phyloP scores from a whole-genome alignment of 768 basidiomycete genomes.

The Tylopilus sp. region DNA sequence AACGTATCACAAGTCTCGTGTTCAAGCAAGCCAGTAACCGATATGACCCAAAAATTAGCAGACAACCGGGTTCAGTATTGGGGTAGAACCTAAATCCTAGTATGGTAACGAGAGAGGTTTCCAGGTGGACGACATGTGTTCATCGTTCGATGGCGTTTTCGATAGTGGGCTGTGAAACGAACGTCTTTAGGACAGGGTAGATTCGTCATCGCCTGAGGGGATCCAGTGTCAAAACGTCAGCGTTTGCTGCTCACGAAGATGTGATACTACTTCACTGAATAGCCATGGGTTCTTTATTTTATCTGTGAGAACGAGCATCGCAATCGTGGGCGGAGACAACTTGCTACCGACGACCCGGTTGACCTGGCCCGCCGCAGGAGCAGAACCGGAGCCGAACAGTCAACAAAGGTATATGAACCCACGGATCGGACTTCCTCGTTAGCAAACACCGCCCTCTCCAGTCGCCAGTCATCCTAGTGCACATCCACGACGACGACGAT shows the following conservation, averaged over 20 bases:
- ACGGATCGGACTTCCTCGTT: background rate
- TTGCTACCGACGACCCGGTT: background rate
- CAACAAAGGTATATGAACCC: slow-evolving; percentile 1
- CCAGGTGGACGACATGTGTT: background rate
- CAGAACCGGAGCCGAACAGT: slow-evolving; percentile 15
- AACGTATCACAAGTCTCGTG: no score
- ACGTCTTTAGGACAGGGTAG: background rate
- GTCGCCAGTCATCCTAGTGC: background rate
- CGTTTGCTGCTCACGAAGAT: background rate
- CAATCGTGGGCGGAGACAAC: background rate
- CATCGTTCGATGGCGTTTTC: background rate
- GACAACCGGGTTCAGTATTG: no score
- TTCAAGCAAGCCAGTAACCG: no score
- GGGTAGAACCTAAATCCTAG: no score
- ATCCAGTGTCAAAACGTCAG: background rate
- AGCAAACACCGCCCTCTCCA: background rate
- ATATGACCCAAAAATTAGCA: no score
- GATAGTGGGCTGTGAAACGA: background rate
- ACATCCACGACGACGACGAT: background rate
- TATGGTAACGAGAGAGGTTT: background rate
- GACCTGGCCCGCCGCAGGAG: background rate
- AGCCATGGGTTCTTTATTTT: background rate
- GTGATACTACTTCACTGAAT: background rate
- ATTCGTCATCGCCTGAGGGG: background rate
- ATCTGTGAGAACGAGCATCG: slow-evolving; percentile 4